Base-by-base conservation (phyloP, 73 alveolate genomes). In the Stentor coeruleus region DNA sequence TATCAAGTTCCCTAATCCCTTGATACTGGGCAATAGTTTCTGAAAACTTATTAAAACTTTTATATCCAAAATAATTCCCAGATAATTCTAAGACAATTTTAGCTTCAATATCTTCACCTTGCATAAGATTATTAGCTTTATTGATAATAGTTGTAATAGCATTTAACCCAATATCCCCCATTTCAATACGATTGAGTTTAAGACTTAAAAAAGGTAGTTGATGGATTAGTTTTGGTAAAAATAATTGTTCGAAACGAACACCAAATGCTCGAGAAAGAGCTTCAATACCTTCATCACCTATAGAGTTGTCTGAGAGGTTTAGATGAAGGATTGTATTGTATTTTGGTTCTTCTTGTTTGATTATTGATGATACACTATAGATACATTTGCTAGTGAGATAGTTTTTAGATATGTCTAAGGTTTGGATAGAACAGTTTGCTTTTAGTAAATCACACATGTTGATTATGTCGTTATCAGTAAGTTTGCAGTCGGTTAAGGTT, bases 171-270 rank as follows among this genome's bases (percentile, higher is more conserved):
- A 14, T 66, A 33, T 66, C 79, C 37, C 33, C 39, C 79, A 66
- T 66, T 20, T 40, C 37, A 40, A 66, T 66, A 66, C 14, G n/a
- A 33, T 66, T 66, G 3, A 66, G 79, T 40, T 66, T 31, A 14
- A 66, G 33, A 14, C 49, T 28, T 14, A 28, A 66, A 66, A 66
- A 26, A 20, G 79, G 79, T 40, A 66, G 2, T 40, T 66, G 79
- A 66, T 66, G 79, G 0, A 66, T 20, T 0, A 26, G 26, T 26
- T 66, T 66, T 11, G 79, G 79, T 26, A 20, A 66, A 33, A 20
- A 66, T 28, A 66, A 40, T 26, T 66, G 79, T 40, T 66, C 79
- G 37, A 66, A 66, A 11, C 79, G n/a, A 31, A 66, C 79, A 66
- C 49, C 11, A 66, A 66, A 33, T 28, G 79, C 79, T 33, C 79